Base-by-base conservation (phyloP, 2,329 filamentous ascomycete genomes). In the Fusarium sambucinum region DNA sequence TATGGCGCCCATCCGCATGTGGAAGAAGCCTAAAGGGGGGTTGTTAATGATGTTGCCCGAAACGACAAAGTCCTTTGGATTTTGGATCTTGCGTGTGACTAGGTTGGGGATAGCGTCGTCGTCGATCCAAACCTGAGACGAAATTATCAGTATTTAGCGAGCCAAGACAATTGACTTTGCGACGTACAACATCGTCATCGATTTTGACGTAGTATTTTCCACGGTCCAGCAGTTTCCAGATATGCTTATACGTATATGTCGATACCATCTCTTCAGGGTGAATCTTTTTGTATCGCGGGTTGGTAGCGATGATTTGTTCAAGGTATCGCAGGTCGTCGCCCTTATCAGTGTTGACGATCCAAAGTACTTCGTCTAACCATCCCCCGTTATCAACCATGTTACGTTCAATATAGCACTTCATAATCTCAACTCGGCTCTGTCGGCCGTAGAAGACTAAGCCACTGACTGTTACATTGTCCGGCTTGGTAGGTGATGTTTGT, bases 191-290 rank as follows among this genome's bases (percentile, higher is more conserved):
- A 11, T 64, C 59, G n/a, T 70, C 68, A 2, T 70, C 68, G n/a
- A 70, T 70, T 45, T 70, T 70, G 45, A 70, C 67, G 29, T 70
- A 70, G 41, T 70, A 70, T 19, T 70, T 70, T 17, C 59, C 68
- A 19, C 67, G 53, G 2, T 70, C 67, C 5, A 70, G 21, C n/a
- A 62, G 38, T 37, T 48, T 63, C 68, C 68, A 70, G 23, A 69
- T 66, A 11, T 68, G 53, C 23, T 56, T 70, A 14, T 62, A 70
- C 5, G 67, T 59, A 41, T 70, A 68, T 2, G 63, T 66, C 12
- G 9, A 16, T 1, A 63, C 41, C 13, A 46, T 52, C 10, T 56
- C 56, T 11, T 68, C 59, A 2, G 67, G 53, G 3, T 65, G 54
- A 6, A 70, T 6, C 32, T 58, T 65, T 19, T 62, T 70, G 30